These are phyloP conservation scores for Xylaria sp. DNA, from an alignment of 2,329 filamentous ascomycete species.

Conservation along the genomic window DNA sequence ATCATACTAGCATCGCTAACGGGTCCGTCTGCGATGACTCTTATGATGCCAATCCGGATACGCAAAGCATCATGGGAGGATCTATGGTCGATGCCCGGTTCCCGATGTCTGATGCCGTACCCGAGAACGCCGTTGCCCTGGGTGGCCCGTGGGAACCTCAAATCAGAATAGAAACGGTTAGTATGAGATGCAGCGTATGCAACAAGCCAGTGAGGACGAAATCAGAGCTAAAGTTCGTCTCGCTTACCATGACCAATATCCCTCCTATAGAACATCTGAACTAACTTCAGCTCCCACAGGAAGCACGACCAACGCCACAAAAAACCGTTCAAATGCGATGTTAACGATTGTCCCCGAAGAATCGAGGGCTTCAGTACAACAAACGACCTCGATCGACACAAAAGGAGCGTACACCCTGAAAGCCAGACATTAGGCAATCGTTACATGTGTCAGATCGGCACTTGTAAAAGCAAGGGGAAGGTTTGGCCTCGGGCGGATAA, in stretches of 20 bases:
- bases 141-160: slow-evolving; percentile 7
- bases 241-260: neutral
- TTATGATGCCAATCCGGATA: slow-evolving; percentile 53
- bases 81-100: slow-evolving; percentile 48
- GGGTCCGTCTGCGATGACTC: slow-evolving; percentile 57
- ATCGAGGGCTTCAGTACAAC: slow-evolving; percentile 77
- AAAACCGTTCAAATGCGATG: slow-evolving; percentile 72
- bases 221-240: slow-evolving; percentile 65
- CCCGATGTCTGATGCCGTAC: slow-evolving; percentile 34
- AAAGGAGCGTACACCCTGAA: slow-evolving; percentile 72
- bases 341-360: slow-evolving; percentile 66
- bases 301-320: slow-evolving; percentile 79
- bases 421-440: slow-evolving; percentile 59
- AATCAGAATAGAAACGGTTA: slow-evolving; percentile 36
- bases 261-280: slow-evolving; percentile 29
- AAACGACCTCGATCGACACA: slow-evolving; percentile 86
- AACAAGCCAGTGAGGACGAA: slow-evolving; percentile 57
- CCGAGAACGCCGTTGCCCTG: slow-evolving; percentile 29
- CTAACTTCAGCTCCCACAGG: slow-evolving; percentile 56
- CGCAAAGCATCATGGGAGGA: slow-evolving; percentile 52
- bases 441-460: slow-evolving; percentile 67
- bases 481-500: slow-evolving; percentile 86
- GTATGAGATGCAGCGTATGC: slow-evolving; percentile 55
- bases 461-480: slow-evolving; percentile 71
- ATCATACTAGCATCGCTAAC: slow-evolving; percentile 56